phyloP scores from a whole-genome alignment of 2,329 filamentous ascomycete species.

The Xylaria sp. region DNA sequence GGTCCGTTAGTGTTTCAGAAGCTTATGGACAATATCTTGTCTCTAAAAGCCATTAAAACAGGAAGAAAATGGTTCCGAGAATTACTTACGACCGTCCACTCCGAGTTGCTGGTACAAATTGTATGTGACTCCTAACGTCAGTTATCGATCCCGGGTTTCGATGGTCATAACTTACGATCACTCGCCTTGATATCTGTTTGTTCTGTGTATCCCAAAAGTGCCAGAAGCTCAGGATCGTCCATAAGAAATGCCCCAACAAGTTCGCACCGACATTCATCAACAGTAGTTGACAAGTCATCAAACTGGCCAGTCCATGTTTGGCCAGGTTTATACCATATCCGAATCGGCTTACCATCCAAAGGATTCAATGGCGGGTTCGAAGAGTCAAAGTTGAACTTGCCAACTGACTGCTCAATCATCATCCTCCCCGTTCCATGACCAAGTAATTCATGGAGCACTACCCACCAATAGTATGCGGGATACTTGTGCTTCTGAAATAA shows the following conservation, averaged over 20 bases:
- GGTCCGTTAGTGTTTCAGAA: no score
- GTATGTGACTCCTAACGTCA: conserved; percentile 50
- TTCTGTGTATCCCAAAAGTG: conserved; percentile 54
- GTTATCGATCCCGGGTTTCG: conserved; percentile 66
- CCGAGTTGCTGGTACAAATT: conserved; percentile 55
- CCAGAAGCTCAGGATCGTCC: conserved; percentile 53
- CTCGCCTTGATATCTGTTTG: conserved; percentile 50
- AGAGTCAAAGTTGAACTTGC: conserved; percentile 70
- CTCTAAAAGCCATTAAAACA: no score
- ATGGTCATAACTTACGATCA: conserved; percentile 60
- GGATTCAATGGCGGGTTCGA: conserved; percentile 66
- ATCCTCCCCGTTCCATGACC: conserved; percentile 56
- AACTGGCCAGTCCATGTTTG: conserved; percentile 73
- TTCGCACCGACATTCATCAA: conserved; percentile 65
- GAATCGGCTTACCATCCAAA: conserved; percentile 62
- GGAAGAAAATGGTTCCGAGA: no score
- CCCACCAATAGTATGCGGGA: conserved; percentile 75
- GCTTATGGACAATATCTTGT: no score
- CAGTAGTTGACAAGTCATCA: conserved; percentile 65
- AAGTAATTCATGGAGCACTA: conserved; percentile 74
- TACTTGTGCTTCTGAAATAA: conserved; percentile 71
- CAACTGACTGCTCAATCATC: conserved; percentile 49
- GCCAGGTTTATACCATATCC: conserved; percentile 68
- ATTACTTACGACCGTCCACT: conserved; percentile 48
- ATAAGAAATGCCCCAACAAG: conserved; percentile 57